A percentile compares a stretch with the other conserved stretches of the same genome.
These are phyloP conservation scores for Argentina anserina DNA, from an alignment of 306 rosid genomes.

Conservation along the genomic window DNA sequence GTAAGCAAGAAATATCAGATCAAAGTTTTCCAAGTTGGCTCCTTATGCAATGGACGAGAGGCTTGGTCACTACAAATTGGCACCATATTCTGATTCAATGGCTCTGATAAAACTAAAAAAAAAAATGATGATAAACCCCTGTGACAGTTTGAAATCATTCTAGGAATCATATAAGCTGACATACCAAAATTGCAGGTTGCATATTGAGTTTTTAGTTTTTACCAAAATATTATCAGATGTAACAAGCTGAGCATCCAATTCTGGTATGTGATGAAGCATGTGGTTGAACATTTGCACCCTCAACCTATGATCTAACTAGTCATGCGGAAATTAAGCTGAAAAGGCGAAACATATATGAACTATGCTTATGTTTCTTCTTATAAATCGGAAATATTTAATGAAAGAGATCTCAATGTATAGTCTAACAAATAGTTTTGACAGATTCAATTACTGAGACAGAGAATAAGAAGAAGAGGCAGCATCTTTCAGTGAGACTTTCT, in stretches of 20 bases:
- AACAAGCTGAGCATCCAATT: background rate
- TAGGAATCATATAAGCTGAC: background rate
- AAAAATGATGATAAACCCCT: background rate
- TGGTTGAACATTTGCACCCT: background rate
- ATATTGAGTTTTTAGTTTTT: background rate
- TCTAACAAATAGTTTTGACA: background rate
- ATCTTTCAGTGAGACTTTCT: slow-evolving; percentile 52
- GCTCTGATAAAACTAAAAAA: background rate
- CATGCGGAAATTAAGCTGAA: background rate
- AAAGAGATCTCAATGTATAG: background rate
- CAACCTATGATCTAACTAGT: background rate
- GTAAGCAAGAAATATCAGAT: background rate
- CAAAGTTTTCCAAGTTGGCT: slow-evolving; percentile 2
- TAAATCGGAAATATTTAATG: background rate
- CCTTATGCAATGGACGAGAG: background rate
- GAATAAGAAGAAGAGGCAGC: slow-evolving; percentile 65
- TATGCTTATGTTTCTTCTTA: background rate
- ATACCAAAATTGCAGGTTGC: background rate
- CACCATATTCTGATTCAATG: background rate
- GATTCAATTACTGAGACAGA: slow-evolving; percentile 20
- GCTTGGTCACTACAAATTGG: background rate
- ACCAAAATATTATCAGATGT: background rate
- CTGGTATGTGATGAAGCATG: background rate
- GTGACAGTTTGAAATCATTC: background rate
- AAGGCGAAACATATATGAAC: too few species aligned